Evolutionary conservation across 129 eudicot species (phyloP).

Genomic region (Rutidosis leptorrhynchoides): DNA sequence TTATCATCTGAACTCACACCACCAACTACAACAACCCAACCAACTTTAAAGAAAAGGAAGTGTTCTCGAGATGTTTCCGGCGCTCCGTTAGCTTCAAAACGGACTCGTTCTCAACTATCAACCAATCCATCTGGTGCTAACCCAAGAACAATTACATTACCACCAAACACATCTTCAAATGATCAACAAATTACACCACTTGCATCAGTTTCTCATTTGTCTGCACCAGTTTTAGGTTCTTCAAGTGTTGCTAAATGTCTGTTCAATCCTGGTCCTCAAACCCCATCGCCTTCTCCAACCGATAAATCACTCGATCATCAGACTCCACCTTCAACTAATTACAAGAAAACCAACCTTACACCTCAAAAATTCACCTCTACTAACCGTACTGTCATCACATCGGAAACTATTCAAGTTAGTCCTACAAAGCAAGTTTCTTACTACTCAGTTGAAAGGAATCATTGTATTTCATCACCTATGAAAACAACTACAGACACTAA

Average conservation of each 20-base stretch:
- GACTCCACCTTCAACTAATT: constrained; percentile 43
- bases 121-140: constrained; percentile 25
- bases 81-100: constrained; percentile 46
- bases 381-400: constrained; percentile 66
- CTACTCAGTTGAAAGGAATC: constrained; percentile 68
- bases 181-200: constrained; percentile 28
- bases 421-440: constrained; percentile 68
- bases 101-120: constrained; percentile 34
- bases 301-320: constrained; percentile 50
- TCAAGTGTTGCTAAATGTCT: constrained; percentile 68
- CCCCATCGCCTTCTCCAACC: constrained; percentile 76
- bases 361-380: constrained; percentile 61
- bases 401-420: constrained; percentile 76
- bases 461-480: constrained; percentile 64
- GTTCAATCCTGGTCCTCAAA: constrained; percentile 75
- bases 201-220: constrained; percentile 27
- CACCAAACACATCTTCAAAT: constrained; percentile 23
- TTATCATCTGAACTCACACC: constrained; percentile 31
- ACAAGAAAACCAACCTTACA: constrained; percentile 35
- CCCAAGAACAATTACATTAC: constrained; percentile 18
- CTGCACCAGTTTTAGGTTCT: constrained; percentile 42
- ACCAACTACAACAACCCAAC: constrained; percentile 46
- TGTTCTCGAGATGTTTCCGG: constrained; percentile 32
- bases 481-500: constrained; percentile 36
- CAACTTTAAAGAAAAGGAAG: constrained; percentile 41